Evolutionary conservation across 768 basidiomycete species (phyloP).

Genomic region (Russula abietina): DNA sequence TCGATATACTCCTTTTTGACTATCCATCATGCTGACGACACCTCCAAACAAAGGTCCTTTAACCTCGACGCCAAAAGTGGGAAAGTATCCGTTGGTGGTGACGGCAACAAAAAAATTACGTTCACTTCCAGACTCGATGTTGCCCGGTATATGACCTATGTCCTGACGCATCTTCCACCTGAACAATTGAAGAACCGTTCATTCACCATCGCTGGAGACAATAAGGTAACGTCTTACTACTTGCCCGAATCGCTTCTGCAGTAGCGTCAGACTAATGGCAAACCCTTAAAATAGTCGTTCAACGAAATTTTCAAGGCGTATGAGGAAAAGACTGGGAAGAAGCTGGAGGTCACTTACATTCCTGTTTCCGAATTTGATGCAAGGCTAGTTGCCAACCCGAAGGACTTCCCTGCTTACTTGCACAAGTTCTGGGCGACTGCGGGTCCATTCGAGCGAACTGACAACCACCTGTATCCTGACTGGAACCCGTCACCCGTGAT

Average conservation of each 20-base stretch:
- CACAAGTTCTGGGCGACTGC: constrained; percentile 10
- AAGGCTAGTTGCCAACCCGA: constrained; percentile 8
- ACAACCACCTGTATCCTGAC: constrained; percentile 23
- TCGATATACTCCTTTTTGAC: not conserved
- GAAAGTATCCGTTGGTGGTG: not conserved
- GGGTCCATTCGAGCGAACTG: not conserved
- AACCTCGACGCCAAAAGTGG: not conserved
- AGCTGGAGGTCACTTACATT: constrained; percentile 20
- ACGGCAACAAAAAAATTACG: not conserved
- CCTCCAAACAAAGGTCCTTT: not conserved
- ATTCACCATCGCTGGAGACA: not conserved
- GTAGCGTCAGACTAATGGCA: not conserved
- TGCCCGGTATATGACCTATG: not conserved
- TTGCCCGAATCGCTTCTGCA: not conserved
- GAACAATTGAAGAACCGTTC: not conserved
- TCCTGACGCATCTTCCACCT: not conserved
- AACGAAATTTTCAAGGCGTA: constrained; percentile 24
- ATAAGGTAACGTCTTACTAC: not conserved
- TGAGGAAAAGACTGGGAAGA: constrained; percentile 19
- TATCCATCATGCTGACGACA: not conserved
- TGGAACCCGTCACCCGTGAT: constrained; percentile 23
- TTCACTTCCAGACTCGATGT: not conserved
- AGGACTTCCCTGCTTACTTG: not conserved
- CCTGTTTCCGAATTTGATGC: constrained; percentile 17
- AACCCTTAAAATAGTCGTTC: constrained; percentile 9